These are phyloP conservation scores for Heracleum sosnowskyi DNA, from an alignment of 129 eudicot genomes.

Conservation along the genomic window DNA sequence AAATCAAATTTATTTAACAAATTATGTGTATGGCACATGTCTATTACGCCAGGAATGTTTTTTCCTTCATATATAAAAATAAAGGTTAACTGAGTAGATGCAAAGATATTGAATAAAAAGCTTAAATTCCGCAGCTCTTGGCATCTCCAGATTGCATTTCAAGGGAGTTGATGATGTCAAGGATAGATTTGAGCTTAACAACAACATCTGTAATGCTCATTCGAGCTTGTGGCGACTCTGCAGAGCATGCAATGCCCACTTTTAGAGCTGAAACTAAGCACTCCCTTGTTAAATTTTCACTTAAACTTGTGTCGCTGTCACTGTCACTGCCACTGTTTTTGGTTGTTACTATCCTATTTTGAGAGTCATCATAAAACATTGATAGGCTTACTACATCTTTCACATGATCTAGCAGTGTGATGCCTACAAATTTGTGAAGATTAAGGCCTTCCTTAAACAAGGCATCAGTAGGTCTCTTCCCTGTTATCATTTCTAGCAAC, in stretches of 20 bases:
- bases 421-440: slow-evolving; percentile 1
- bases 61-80: too few relatives aligned
- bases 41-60: background rate
- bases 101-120: too few relatives aligned
- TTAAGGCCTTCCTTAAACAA: slow-evolving; percentile 16
- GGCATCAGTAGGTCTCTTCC: slow-evolving; percentile 24
- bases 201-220: background rate
- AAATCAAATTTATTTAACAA: background rate
- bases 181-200: background rate
- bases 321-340: too few relatives aligned
- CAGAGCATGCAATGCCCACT: background rate
- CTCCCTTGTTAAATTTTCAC: background rate
- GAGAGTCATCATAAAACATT: background rate
- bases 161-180: background rate
- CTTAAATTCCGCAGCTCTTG: background rate
- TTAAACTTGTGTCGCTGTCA: background rate
- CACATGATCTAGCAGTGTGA: background rate
- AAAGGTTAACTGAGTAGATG: too few relatives aligned
- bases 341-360: background rate
- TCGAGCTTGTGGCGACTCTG: slow-evolving; percentile 3
- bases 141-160: background rate
- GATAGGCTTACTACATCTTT: background rate
- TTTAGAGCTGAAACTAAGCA: background rate
- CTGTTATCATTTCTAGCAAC: slow-evolving; percentile 30
- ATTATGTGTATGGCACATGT: background rate